Conservation (phyloP, 2,329 filamentous ascomycete species). For the Corynespora cassiicola region DNA sequence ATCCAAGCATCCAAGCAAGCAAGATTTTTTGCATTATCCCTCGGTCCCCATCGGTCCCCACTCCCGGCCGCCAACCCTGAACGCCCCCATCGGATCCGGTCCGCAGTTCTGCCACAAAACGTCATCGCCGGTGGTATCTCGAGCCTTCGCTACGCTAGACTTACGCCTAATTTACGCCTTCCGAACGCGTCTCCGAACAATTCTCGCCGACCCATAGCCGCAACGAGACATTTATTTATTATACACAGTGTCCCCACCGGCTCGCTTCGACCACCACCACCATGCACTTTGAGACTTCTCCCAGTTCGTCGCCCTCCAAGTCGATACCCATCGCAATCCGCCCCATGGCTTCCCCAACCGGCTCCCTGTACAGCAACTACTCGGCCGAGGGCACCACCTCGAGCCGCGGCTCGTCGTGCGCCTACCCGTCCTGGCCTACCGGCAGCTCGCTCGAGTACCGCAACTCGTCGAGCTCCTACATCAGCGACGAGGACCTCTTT, state of each 20-base stretch:
- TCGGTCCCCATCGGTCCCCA: constrained; percentile 13
- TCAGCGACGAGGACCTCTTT: constrained; percentile 50
- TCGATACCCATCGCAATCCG: constrained; percentile 44
- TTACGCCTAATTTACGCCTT: constrained; percentile 12
- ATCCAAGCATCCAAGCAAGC: background rate
- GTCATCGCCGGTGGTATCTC: constrained; percentile 1
- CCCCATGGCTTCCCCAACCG: constrained; percentile 43
- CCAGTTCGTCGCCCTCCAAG: constrained; percentile 44
- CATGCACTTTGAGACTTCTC: constrained; percentile 47
- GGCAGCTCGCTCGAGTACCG: constrained; percentile 44
- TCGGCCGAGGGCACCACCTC: constrained; percentile 28
- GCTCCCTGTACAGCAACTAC: constrained; percentile 45
- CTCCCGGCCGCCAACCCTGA: constrained; percentile 24
- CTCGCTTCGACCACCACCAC: constrained; percentile 19
- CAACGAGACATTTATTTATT: constrained; percentile 35
- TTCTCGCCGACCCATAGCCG: too few relatives aligned
- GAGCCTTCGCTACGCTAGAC: background rate
- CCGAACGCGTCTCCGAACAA: too few relatives aligned
- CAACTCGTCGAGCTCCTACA: constrained; percentile 47
- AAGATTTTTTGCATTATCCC: constrained; percentile 1
- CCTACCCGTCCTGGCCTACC: constrained; percentile 49
- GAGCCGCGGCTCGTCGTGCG: constrained; percentile 43
- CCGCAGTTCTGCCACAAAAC: constrained; percentile 11
- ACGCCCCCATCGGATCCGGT: constrained; percentile 16
- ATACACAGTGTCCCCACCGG: constrained; percentile 31